Conservation (phyloP, 2,329 filamentous ascomycete species). For the Penicillium sp. region DNA sequence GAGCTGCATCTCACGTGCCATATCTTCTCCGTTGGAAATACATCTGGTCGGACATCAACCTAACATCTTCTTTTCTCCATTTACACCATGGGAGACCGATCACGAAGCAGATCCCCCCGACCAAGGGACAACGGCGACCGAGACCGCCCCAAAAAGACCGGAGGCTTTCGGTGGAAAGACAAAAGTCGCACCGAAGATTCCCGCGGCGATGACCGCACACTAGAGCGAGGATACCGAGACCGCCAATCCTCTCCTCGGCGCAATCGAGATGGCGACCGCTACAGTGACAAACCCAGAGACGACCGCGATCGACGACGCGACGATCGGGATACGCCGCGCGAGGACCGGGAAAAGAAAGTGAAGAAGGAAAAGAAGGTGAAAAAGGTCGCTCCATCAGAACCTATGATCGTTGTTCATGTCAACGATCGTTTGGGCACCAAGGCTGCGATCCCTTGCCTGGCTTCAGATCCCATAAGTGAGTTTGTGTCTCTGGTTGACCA, state of each 20-base stretch:
- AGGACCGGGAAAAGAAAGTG: constrained; percentile 42
- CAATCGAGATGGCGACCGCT: constrained; percentile 39
- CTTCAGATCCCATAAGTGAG: constrained; percentile 73
- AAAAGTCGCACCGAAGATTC: constrained; percentile 53
- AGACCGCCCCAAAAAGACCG: constrained; percentile 42
- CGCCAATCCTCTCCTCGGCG: constrained; percentile 37
- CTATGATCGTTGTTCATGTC: constrained; percentile 91
- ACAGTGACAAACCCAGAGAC: constrained; percentile 51
- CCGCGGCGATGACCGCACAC: constrained; percentile 46
- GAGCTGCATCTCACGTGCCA: constrained; percentile 25
- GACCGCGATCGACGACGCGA: constrained; percentile 30
- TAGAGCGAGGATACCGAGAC: constrained; percentile 56
- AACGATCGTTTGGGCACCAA: constrained; percentile 98
- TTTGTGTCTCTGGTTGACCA: constrained; percentile 5
- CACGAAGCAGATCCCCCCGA: constrained; percentile 47
- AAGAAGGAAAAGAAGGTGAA: constrained; percentile 46
- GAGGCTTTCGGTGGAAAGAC: constrained; percentile 52
- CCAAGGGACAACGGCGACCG: constrained; percentile 37
- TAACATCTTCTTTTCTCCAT: constrained; percentile 10
- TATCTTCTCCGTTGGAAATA: constrained; percentile 17
- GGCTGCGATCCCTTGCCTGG: constrained; percentile 84
- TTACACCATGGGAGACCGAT: constrained; percentile 36
- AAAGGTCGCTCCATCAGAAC: constrained; percentile 56
- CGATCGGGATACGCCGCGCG: constrained; percentile 28
- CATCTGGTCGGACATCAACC: constrained; percentile 23